These are phyloP conservation scores for Hanseniaspora osmophila DNA, from an alignment of 805 yeast genomes.

Conservation along the genomic window DNA sequence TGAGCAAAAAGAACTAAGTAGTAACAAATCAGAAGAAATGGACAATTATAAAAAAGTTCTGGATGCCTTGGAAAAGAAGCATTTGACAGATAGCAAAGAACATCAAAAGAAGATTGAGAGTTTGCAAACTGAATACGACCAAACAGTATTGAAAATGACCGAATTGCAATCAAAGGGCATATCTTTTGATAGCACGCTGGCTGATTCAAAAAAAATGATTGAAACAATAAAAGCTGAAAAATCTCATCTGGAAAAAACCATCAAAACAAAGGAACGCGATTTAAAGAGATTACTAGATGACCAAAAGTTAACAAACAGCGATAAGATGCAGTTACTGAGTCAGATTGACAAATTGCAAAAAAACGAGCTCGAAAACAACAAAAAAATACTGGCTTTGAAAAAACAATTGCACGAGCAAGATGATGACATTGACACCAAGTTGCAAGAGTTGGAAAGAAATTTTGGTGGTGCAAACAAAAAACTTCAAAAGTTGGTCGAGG, in stretches of 20 bases:
- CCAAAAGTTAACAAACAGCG: slow-evolving; percentile 1
- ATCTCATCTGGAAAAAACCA: slow-evolving; percentile 24
- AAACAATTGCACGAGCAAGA: slow-evolving; percentile 19
- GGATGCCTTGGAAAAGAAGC: slow-evolving; percentile 12
- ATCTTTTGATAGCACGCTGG: slow-evolving; percentile 12
- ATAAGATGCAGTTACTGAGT: slow-evolving; percentile 4
- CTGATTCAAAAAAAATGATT: slow-evolving; percentile 38
- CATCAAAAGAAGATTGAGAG: slow-evolving; percentile 36
- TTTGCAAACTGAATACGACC: slow-evolving; percentile 33
- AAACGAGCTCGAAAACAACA: slow-evolving; percentile 18
- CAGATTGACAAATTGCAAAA: slow-evolving; percentile 8
- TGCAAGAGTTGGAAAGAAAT: slow-evolving; percentile 21
- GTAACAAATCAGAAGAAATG: slow-evolving; percentile 17
- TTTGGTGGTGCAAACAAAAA: slow-evolving; percentile 24
- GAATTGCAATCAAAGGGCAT: slow-evolving; percentile 41
- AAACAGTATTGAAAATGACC: slow-evolving; percentile 29
- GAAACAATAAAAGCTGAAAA: slow-evolving; percentile 40
- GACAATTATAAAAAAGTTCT: slow-evolving; percentile 11
- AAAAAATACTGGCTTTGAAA: slow-evolving; percentile 21
- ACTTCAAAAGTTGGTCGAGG: slow-evolving; percentile 27
- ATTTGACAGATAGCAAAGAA: slow-evolving; percentile 9
- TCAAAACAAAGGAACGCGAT: slow-evolving; percentile 22
- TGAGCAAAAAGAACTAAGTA: slow-evolving; percentile 9
- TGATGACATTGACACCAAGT: slow-evolving; percentile 23
- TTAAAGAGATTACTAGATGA: slow-evolving; percentile 13